Evolutionary conservation across 345 rosid genomes (phyloP), one percentile per base, ranked within the genome.

Genomic region (Euphorbia pulcherrima): DNA sequence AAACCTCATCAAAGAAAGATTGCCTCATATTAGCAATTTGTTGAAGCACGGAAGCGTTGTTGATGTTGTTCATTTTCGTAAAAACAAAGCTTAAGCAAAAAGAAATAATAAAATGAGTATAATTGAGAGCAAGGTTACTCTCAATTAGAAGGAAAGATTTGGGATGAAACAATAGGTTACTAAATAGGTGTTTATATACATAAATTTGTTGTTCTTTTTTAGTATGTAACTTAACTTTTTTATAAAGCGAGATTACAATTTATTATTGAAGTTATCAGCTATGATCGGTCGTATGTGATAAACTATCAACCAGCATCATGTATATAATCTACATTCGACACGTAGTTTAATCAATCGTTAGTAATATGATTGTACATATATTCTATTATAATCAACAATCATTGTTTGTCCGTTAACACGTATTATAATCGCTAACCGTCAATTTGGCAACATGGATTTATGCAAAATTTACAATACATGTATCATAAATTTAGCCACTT

Each of bases 1-100:
- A 35, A 50, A 82, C 83, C 83, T 82, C 72, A 74, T 77, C 72
- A 27, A 74, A 68, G 41, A 74, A 58, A 16, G 69, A 60, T 30
- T 56, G 66, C 70, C 73, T 74, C 72, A 70, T 56, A 41, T 33
- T 23, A 13, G 70, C 62, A 62, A 74, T 33, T 24, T 41, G 69
- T 3, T 39, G 57, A 6, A 12, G 66, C 30, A 73, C 9, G 20
- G 39, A 6, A 37, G 8, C 27, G 23, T 21, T 53, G 28, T 30
- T 44, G 54, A 28, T 70, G 33, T 40, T 70, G 24, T 55, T 62
- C 80, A 72, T 77, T 14, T 62, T 27, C 33, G 14, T 5, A 16
- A 10, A 29, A 18, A 21, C 6, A 70, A 18, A 2, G 29, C 47
- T 44, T 70, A 54, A 46, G 18, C 20, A 56, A 27, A 6, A 20